A percentile compares a stretch with the other conserved stretches of the same genome.
These are phyloP conservation scores for Limonium bicolor DNA, from an alignment of 148 eudicot species.

Conservation along the genomic window DNA sequence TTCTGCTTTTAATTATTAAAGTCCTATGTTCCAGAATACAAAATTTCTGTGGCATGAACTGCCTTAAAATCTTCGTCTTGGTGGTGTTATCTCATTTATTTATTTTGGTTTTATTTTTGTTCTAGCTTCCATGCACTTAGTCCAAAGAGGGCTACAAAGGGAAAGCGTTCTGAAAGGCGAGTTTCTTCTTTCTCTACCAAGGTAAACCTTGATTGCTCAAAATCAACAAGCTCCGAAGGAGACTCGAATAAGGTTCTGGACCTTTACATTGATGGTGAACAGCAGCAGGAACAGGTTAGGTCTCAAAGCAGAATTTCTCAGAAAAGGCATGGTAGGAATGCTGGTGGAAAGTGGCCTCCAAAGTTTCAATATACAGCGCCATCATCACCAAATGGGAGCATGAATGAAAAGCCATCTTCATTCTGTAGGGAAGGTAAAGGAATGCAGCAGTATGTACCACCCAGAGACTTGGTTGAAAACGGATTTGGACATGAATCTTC, in stretches of 20 bases:
- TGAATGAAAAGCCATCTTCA: conserved; percentile 42
- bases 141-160: conserved; percentile 47
- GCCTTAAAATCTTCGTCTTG: neutral
- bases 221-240: conserved; percentile 50
- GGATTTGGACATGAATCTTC: conserved; percentile 51
- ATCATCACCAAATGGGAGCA: conserved; percentile 35
- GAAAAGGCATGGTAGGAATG: conserved; percentile 16
- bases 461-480: conserved; percentile 37
- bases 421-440: conserved; percentile 34
- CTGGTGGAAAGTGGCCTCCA: conserved; percentile 37
- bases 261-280: conserved; percentile 85
- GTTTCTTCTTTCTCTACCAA: conserved; percentile 10
- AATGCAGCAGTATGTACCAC: conserved; percentile 20
- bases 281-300: conserved; percentile 29
- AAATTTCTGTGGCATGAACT: neutral
- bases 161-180: conserved; percentile 15
- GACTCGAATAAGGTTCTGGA: conserved; percentile 62
- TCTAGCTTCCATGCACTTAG: conserved; percentile 34
- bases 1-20: neutral
- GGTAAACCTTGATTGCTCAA: conserved; percentile 25
- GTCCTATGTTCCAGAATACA: no score
- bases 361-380: conserved; percentile 34
- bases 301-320: conserved; percentile 12
- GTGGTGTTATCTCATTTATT: neutral
- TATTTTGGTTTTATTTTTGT: conserved; percentile 4